phyloP scores from a whole-genome alignment of 2,329 filamentous ascomycete genomes.

The Monilinia vaccinii-corymbosi region DNA sequence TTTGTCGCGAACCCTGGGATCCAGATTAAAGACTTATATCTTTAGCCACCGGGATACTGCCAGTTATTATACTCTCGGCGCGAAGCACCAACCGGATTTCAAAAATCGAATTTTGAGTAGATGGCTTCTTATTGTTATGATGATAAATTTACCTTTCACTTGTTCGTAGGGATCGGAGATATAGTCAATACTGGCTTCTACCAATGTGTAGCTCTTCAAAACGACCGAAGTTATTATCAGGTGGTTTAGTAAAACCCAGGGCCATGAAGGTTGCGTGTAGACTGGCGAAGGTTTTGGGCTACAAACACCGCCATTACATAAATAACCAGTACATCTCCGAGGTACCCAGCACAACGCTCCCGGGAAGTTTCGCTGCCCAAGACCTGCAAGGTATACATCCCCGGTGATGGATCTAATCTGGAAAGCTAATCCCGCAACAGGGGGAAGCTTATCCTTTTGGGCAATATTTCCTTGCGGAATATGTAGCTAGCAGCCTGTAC shows the following conservation, averaged over 20 bases:
- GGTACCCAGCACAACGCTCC: neutral
- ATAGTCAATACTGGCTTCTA: neutral
- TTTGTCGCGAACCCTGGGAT: neutral
- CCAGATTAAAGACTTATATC: neutral
- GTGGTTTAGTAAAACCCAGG: neutral
- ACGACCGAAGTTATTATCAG: neutral
- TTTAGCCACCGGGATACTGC: neutral
- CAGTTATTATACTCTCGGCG: neutral
- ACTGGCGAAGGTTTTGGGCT: neutral
- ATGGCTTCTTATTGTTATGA: neutral
- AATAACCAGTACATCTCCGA: neutral
- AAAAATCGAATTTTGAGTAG: neutral
- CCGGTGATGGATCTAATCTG: neutral
- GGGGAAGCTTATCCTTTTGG: neutral
- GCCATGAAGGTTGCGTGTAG: neutral
- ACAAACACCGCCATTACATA: neutral
- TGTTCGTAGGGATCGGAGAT: neutral
- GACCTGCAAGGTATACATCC: neutral
- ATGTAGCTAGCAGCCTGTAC: neutral
- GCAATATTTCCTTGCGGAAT: neutral
- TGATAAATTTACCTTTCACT: neutral
- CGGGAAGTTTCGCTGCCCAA: neutral
- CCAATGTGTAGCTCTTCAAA: neutral
- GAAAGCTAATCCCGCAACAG: neutral
- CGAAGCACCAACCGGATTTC: neutral